These are phyloP conservation scores for Fusarium aywerte DNA, from an alignment of 2,329 filamentous ascomycete genomes.

Conservation along the genomic window DNA sequence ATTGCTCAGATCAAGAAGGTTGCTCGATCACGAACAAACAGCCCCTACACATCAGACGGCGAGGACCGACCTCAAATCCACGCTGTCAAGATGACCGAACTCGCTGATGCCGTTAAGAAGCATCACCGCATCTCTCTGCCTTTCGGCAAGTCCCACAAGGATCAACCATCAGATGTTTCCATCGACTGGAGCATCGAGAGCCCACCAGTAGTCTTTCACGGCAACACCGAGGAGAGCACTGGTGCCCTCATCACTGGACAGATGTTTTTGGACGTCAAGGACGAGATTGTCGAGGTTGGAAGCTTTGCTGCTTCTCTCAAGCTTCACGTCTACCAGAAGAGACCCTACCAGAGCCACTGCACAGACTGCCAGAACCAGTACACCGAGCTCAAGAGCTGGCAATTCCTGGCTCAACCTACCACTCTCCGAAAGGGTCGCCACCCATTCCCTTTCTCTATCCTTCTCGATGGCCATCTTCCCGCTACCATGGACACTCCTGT, in stretches of 20 bases:
- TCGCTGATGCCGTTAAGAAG: slow-evolving; percentile 53
- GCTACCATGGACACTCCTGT: slow-evolving; percentile 81
- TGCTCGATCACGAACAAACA: slow-evolving; percentile 49
- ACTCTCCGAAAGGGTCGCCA: slow-evolving; percentile 69
- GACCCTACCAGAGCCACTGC: slow-evolving; percentile 84
- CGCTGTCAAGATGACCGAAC: slow-evolving; percentile 54
- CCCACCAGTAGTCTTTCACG: slow-evolving; percentile 86
- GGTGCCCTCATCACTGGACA: slow-evolving; percentile 89
- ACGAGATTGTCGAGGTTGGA: slow-evolving; percentile 73
- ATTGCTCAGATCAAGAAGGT: slow-evolving; percentile 62
- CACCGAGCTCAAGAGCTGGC: slow-evolving; percentile 82
- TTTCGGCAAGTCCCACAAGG: slow-evolving; percentile 57
- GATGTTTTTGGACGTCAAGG: slow-evolving; percentile 77
- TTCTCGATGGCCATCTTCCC: slow-evolving; percentile 87
- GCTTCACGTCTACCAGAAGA: slow-evolving; percentile 79
- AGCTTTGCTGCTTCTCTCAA: slow-evolving; percentile 78
- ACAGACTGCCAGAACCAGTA: slow-evolving; percentile 76
- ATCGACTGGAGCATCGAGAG: slow-evolving; percentile 78
- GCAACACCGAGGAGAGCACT: slow-evolving; percentile 76
- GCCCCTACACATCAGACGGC: slow-evolving; percentile 51
- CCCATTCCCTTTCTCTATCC: slow-evolving; percentile 87
- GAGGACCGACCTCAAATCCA: slow-evolving; percentile 48
- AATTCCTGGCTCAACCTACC: slow-evolving; percentile 71
- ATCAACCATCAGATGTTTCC: slow-evolving; percentile 55
- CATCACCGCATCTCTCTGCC: slow-evolving; percentile 57